A percentile compares a stretch with the other conserved stretches of the same genome.
Conservation (phyloP, 306 rosid species). For the Lathyrus tuberosus region DNA sequence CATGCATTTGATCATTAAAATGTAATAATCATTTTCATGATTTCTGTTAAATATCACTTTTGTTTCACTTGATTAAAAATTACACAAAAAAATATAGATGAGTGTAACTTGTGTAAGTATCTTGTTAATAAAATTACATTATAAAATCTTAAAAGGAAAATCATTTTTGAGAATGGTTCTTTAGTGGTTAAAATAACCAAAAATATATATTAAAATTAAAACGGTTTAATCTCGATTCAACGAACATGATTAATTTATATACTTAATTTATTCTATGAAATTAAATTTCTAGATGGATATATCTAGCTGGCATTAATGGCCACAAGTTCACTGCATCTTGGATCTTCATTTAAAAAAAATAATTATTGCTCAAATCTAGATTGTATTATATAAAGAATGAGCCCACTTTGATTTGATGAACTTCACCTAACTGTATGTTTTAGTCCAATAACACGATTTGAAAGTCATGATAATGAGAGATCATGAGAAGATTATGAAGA, state of each 20-base stretch:
- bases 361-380: conserved; percentile 19
- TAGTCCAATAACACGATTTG: conserved; percentile 31
- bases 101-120: background rate
- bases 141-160: no score
- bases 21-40: background rate
- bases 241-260: background rate
- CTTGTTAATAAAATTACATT: background rate
- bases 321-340: conserved; percentile 37
- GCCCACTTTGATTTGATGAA: conserved; percentile 30
- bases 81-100: background rate
- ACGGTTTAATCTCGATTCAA: no score
- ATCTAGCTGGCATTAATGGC: conserved; percentile 23
- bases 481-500: conserved; percentile 22
- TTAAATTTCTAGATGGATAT: conserved; percentile 24
- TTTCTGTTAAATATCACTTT: conserved; percentile 25
- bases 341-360: background rate
- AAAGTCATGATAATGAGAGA: conserved; percentile 16
- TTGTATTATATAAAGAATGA: conserved; percentile 20
- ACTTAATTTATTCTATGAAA: conserved; percentile 11
- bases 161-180: conserved; percentile 1
- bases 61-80: conserved; percentile 3
- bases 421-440: conserved; percentile 34
- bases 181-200: background rate
- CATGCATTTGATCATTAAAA: conserved; percentile 26
- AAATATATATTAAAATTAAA: no score